Conservation (phyloP, 2,329 filamentous ascomycete genomes). For the Fusarium sp. region DNA sequence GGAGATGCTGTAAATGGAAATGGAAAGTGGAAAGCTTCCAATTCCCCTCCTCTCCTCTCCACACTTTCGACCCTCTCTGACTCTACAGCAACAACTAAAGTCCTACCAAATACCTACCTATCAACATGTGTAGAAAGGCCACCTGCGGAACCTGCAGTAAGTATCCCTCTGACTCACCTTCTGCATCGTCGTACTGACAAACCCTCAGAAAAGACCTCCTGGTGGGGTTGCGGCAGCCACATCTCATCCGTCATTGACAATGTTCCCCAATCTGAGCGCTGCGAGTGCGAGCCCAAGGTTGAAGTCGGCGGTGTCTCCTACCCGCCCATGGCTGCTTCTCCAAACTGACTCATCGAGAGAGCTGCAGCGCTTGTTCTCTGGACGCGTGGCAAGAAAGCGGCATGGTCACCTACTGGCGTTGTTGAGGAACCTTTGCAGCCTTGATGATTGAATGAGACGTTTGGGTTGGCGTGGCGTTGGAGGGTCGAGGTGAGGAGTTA, state of each 20-base stretch:
- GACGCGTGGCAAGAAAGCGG: slow-evolving; percentile 46
- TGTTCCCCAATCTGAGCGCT: slow-evolving; percentile 69
- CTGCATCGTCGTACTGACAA: not conserved
- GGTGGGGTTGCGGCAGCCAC: slow-evolving; percentile 75
- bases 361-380: slow-evolving; percentile 48
- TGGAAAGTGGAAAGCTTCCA: slow-evolving; percentile 14
- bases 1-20: slow-evolving; percentile 27
- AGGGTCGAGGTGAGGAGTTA: not conserved
- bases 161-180: slow-evolving; percentile 45
- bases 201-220: slow-evolving; percentile 54
- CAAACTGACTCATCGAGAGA: slow-evolving; percentile 53
- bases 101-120: not conserved
- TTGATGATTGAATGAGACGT: not conserved
- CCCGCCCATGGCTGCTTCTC: slow-evolving; percentile 69
- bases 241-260: slow-evolving; percentile 71
- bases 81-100: not conserved
- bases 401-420: slow-evolving; percentile 48
- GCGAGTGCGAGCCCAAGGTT: slow-evolving; percentile 73
- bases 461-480: slow-evolving; percentile 9
- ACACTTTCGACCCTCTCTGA: slow-evolving; percentile 10
- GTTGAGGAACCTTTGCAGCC: slow-evolving; percentile 46
- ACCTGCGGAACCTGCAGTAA: slow-evolving; percentile 72
- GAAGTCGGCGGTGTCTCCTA: slow-evolving; percentile 71
- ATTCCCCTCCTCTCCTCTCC: slow-evolving; percentile 5
- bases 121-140: slow-evolving; percentile 73